A percentile compares a stretch with the other conserved stretches of the same genome.
These are phyloP conservation scores for Penicillium sp. DNA, from an alignment of 2,329 filamentous ascomycete genomes.

Conservation along the genomic window DNA sequence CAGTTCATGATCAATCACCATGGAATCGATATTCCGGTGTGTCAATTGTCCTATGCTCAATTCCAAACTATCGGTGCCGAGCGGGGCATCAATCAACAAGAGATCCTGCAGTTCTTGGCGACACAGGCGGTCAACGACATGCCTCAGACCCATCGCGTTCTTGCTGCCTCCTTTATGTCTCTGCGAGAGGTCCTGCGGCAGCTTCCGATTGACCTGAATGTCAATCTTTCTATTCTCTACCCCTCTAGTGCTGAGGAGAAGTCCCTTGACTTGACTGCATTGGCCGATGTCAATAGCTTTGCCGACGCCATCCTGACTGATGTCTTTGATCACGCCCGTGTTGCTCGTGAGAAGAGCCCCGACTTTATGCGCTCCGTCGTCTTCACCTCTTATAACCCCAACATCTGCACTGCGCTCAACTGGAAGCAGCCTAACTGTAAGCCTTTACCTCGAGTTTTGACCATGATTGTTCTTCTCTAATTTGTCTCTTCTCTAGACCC, in stretches of 20 bases:
- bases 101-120: constrained; percentile 38
- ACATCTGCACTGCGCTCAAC: constrained; percentile 90
- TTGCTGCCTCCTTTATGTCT: constrained; percentile 77
- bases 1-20: constrained; percentile 77
- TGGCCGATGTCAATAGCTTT: constrained; percentile 81
- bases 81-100: constrained; percentile 34
- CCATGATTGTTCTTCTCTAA: background rate
- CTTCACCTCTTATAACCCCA: constrained; percentile 90
- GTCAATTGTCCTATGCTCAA: constrained; percentile 70
- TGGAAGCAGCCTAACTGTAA: constrained; percentile 98
- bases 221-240: constrained; percentile 91
- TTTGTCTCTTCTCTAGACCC: constrained; percentile 60
- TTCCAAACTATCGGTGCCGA: constrained; percentile 51
- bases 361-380: constrained; percentile 83
- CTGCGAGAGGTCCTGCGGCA: constrained; percentile 75
- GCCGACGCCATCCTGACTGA: constrained; percentile 81
- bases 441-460: constrained; percentile 31
- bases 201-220: constrained; percentile 77
- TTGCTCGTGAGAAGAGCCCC: constrained; percentile 66
- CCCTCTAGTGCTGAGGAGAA: constrained; percentile 76
- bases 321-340: constrained; percentile 87
- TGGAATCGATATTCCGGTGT: constrained; percentile 79
- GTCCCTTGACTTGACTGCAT: constrained; percentile 69
- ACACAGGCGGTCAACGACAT: constrained; percentile 49
- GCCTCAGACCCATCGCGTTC: constrained; percentile 69